Percentiles rank a stretch among this genome's conserved stretches.
Conservation (phyloP, 2,329 filamentous ascomycete genomes). For the Nemania sp. region DNA sequence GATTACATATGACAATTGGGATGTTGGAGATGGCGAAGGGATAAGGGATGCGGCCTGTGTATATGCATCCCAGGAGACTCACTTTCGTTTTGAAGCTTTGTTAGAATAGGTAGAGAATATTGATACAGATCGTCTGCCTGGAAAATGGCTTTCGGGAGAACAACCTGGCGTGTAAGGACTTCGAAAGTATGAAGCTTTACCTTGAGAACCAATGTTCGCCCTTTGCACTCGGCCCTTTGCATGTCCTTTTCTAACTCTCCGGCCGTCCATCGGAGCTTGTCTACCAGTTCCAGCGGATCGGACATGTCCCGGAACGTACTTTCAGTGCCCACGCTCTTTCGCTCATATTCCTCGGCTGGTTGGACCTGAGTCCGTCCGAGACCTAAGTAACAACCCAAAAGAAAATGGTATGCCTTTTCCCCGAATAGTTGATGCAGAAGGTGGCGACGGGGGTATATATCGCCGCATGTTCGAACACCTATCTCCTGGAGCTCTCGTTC, state of each 20-base stretch:
- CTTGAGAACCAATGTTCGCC: slow-evolving; percentile 88
- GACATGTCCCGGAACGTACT: slow-evolving; percentile 85
- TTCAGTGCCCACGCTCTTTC: slow-evolving; percentile 94
- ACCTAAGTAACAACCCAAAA: slow-evolving; percentile 83
- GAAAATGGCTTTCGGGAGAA: slow-evolving; percentile 72
- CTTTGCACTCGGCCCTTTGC: slow-evolving; percentile 78
- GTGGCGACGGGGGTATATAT: slow-evolving; percentile 78
- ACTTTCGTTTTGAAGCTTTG: slow-evolving; percentile 79
- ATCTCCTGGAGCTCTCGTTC: slow-evolving; percentile 89
- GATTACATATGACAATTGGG: background rate
- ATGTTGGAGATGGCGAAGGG: background rate
- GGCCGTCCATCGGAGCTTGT: slow-evolving; percentile 79
- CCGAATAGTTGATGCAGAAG: slow-evolving; percentile 81
- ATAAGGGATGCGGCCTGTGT: background rate
- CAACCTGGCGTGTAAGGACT: slow-evolving; percentile 80
- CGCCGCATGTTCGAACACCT: slow-evolving; percentile 84
- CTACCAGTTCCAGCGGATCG: slow-evolving; percentile 68
- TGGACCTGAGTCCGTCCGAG: slow-evolving; percentile 84
- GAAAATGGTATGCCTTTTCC: slow-evolving; percentile 86
- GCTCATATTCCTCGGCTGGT: slow-evolving; percentile 85
- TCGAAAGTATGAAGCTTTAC: slow-evolving; percentile 95
- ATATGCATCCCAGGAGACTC: slow-evolving; percentile 3
- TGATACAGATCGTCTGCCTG: slow-evolving; percentile 82
- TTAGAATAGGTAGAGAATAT: slow-evolving; percentile 78
- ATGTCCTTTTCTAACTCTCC: slow-evolving; percentile 88